Evolutionary conservation across 192 early-diverging fungal genomes (phyloP), one percentile per base, ranked within the genome.

Genomic region (Podila verticillata): DNA sequence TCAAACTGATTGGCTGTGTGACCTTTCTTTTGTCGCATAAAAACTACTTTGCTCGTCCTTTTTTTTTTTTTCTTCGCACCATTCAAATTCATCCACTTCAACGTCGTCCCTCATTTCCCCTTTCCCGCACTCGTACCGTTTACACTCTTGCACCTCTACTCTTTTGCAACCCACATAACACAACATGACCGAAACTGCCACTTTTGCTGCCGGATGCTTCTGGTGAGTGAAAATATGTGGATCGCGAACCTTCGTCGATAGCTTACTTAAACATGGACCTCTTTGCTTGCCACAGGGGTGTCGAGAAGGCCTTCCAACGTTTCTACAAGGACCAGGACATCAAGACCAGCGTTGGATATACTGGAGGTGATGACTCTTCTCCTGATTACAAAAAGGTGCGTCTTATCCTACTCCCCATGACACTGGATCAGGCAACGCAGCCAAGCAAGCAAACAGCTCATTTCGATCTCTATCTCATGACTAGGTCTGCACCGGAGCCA

Each of bases 121-220:
- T 57, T 57, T 29, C 28, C 22, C 57, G 29, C 56, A 39, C 34
- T 57, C 17, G 30, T 26, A 5, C 12, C 31, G 20, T 7, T 19
- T 34, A 7, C 61, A 20, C 20, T 62, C 6, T 67, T 35, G 12
- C 47, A 26, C 54, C 57, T 68, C 20, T 5, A 44, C 36, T 29
- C 34, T 51, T 51, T 51, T 30, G 36, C 65, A 48, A 32, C n/a
- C 51, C 36, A 8, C 13, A 70, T 24, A n/a, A 22, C 57, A 36
- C 19, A 67, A 29, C 9, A 85, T 75, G 66, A 83, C 71, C 39
- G 84, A 87, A 71, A 84, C 72, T 54, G 95, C 94, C 2, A 97
- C 95, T 8, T 95, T 96, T 87, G 96, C 92, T 48, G 95, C 94
- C 8, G 96, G 96, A 51, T 98, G 96, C 84, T 98, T 98, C 83